phyloP scores from a whole-genome alignment of 1,284 basidiomycete genomes.

The Fomitopsis pinicola region DNA sequence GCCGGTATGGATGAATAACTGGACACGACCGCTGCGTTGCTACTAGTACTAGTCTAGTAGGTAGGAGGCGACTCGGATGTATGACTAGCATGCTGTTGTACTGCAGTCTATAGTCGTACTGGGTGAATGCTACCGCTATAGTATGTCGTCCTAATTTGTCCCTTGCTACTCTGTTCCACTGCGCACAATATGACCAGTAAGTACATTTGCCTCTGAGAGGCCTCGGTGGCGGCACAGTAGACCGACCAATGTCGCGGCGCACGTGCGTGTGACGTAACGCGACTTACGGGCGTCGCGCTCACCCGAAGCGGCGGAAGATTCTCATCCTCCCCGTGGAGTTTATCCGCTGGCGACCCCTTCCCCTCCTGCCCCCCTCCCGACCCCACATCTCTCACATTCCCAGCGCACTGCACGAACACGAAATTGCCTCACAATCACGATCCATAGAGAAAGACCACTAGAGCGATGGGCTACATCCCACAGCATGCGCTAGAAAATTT shows the following conservation, averaged over 20 bases:
- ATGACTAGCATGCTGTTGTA: too few relatives aligned
- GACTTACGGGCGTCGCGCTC: conserved; percentile 4
- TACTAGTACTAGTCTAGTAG: too few relatives aligned
- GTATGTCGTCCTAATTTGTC: too few relatives aligned
- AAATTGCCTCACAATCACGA: too few relatives aligned
- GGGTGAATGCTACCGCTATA: neutral
- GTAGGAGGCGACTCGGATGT: too few relatives aligned
- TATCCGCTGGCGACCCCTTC: neutral
- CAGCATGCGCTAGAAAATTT: conserved; percentile 56
- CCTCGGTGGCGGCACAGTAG: too few relatives aligned
- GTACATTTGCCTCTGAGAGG: too few relatives aligned
- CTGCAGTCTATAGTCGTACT: neutral
- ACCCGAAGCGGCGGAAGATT: neutral
- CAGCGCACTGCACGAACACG: neutral
- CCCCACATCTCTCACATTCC: conserved; percentile 6
- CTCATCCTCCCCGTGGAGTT: neutral
- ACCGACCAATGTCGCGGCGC: conserved; percentile 3
- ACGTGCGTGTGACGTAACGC: conserved; percentile 24
- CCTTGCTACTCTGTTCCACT: too few relatives aligned
- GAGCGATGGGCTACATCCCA: conserved; percentile 49
- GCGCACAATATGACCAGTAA: too few relatives aligned
- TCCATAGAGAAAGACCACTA: neutral
- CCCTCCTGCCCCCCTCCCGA: neutral
- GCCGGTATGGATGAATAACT: conserved; percentile 18
- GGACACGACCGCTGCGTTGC: conserved; percentile 5